A percentile compares a stretch with the other conserved stretches of the same genome.
These are phyloP conservation scores for Phyllostachys edulis DNA, from an alignment of 176 grass and related monocot species.

Conservation along the genomic window DNA sequence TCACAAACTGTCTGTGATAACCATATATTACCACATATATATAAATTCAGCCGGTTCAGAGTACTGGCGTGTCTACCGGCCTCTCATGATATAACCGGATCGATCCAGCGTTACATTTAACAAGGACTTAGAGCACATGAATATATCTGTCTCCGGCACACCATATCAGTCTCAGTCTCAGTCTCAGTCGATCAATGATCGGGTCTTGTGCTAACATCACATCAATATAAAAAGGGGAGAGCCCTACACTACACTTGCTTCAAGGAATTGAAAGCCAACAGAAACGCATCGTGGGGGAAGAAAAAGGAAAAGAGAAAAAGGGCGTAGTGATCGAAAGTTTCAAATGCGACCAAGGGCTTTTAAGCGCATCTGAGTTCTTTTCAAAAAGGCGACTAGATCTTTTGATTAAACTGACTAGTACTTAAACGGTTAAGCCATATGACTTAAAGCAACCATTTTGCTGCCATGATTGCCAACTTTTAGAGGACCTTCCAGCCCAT, in stretches of 20 bases:
- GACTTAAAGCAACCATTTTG: slow-evolving; percentile 16
- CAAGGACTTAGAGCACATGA: too few relatives aligned
- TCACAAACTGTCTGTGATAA: too few relatives aligned
- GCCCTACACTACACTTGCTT: slow-evolving; percentile 7
- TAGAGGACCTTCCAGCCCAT: slow-evolving; percentile 41
- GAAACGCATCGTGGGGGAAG: slow-evolving; percentile 24
- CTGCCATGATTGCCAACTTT: slow-evolving; percentile 55
- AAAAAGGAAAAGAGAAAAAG: too few relatives aligned
- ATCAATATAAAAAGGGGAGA: slow-evolving; percentile 42
- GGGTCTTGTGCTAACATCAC: slow-evolving; percentile 37
- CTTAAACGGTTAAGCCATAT: slow-evolving; percentile 26
- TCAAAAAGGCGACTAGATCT: background rate
- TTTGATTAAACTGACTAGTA: slow-evolving; percentile 30
- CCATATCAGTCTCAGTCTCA: too few relatives aligned
- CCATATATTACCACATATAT: too few relatives aligned
- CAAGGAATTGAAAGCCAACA: slow-evolving; percentile 33
- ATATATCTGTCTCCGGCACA: too few relatives aligned
- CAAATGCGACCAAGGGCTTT: background rate
- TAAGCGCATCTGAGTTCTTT: slow-evolving; percentile 24
- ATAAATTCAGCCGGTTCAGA: too few relatives aligned
- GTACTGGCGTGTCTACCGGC: too few relatives aligned
- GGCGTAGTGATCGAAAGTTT: too few relatives aligned
- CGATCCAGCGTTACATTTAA: too few relatives aligned
- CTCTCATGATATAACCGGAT: too few relatives aligned
- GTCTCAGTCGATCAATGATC: background rate